These are phyloP conservation scores for Ophiosphaerella narmari DNA, from an alignment of 2,329 filamentous ascomycete genomes.

Conservation along the genomic window DNA sequence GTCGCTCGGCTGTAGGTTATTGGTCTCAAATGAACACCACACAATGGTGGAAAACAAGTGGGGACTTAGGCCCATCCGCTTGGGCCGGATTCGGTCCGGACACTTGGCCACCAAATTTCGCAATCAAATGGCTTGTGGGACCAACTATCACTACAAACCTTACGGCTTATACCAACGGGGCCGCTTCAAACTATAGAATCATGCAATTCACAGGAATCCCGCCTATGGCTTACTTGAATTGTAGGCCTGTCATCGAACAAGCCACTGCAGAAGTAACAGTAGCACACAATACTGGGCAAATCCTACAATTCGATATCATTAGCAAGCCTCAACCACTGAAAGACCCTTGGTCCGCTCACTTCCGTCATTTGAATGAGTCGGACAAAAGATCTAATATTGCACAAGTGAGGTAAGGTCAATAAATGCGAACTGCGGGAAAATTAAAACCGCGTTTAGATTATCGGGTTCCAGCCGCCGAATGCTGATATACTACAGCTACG, in stretches of 20 bases:
- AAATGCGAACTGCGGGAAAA: too few species aligned
- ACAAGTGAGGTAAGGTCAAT: too few species aligned
- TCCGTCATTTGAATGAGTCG: too few species aligned
- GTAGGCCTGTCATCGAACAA: constrained; percentile 17
- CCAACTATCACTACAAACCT: background rate
- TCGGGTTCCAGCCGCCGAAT: too few species aligned
- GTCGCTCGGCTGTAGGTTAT: background rate
- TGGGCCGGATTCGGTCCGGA: background rate
- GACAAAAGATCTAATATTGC: too few species aligned
- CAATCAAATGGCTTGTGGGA: constrained; percentile 2
- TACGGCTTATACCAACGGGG: too few species aligned
- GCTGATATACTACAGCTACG: too few species aligned
- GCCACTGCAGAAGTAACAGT: constrained; percentile 12
- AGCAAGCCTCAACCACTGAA: constrained; percentile 1
- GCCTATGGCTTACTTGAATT: constrained; percentile 11
- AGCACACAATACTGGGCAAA: constrained; percentile 3
- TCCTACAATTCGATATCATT: constrained; percentile 10
- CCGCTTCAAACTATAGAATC: too few species aligned
- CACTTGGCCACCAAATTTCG: background rate
- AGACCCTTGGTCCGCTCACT: too few species aligned
- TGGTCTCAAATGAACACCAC: constrained; percentile 1
- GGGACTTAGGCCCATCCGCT: background rate
- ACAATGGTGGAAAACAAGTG: background rate
- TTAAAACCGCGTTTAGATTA: too few species aligned
- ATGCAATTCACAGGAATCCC: constrained; percentile 9